Conservation (phyloP, 2,329 filamentous ascomycete genomes). For the Alternaria incomplexa region DNA sequence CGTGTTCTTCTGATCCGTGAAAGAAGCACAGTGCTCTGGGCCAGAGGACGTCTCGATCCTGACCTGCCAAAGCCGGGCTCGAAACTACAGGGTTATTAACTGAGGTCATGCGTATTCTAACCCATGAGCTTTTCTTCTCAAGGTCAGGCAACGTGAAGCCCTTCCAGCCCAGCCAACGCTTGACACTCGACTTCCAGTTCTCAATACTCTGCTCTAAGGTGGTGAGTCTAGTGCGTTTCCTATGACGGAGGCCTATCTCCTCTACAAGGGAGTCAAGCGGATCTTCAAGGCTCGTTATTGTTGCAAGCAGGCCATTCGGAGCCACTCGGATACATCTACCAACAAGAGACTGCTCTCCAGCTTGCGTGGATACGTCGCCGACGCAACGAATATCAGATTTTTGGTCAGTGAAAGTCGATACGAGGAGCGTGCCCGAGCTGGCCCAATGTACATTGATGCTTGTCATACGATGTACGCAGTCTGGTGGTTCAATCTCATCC, state of each 20-base stretch:
- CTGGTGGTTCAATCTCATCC: conserved; percentile 2
- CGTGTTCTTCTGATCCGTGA: conserved; percentile 12
- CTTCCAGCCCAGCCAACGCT: conserved; percentile 44
- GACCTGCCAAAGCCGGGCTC: conserved; percentile 18
- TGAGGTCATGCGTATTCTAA: conserved; percentile 36
- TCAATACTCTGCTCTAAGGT: conserved; percentile 39
- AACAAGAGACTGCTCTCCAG: conserved; percentile 24
- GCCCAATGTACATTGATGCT: conserved; percentile 43
- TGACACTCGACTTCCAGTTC: conserved; percentile 43
- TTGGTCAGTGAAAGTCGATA: conserved; percentile 36
- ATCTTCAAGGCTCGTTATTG: conserved; percentile 40
- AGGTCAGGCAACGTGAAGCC: conserved; percentile 38
- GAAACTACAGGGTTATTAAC: conserved; percentile 5
- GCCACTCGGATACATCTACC: conserved; percentile 44
- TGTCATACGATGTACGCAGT: conserved; percentile 31
- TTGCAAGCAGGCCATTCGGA: conserved; percentile 42
- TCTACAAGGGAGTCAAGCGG: conserved; percentile 27
- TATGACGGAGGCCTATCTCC: conserved; percentile 25
- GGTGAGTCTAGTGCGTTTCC: conserved; percentile 33
- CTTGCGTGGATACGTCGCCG: conserved; percentile 12
- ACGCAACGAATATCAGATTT: conserved; percentile 34
- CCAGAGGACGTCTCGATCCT: conserved; percentile 44
- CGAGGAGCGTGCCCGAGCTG: conserved; percentile 42
- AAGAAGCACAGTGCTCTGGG: conserved; percentile 44
- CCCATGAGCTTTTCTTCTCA: conserved; percentile 37